Base-by-base conservation (phyloP, 495 filamentous ascomycete species). In the Friedmanniomyces simplex region DNA sequence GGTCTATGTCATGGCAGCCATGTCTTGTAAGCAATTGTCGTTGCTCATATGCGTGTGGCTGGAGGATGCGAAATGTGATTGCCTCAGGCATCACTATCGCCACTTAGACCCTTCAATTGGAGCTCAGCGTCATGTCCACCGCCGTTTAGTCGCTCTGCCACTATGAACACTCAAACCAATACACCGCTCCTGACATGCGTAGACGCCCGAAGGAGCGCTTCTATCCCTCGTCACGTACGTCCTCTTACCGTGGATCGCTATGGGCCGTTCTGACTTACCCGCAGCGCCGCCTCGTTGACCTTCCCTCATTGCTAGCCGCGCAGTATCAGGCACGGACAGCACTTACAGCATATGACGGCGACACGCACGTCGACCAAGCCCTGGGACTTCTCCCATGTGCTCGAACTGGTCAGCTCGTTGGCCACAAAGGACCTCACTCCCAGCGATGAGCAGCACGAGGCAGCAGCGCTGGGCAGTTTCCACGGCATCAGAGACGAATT, bases 381-480 rank as follows among this genome's bases (percentile, higher is more conserved):
- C n/a, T 71, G 69, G 69, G 69, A 69, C 60, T 67, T 70, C 28
- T 60, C 68, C 39, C 59, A 62, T 12, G 63, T 63, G 46, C 58
- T 64, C 46, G 67, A 64, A 18, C 63, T 69, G 22, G 53, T 67
- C 41, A 61, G 62, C 45, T 55, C 57, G 1, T 50, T 67, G 16
- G 65, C 62, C 5, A 34, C 22, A 8, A 42, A 30, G 13, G 25
- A 53, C 36, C 20, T 53, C 14, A n/a, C 39, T 10, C 11, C 34
- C 30, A 52, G 30, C 30, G 53, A 57, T 18, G 42, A 48, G 6
- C 13, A 20, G 7, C 32, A 39, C 7, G 42, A 50, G 14, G 26
- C 25, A 2, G 21, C 22, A 5, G 42, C n/a, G 10, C 14, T 12
- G 25, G 14, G 13, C 20, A 54, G 36, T 5, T 18, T 41, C 2